Conservation (phyloP, 2,329 filamentous ascomycete species). For the Cercospora citrullina region DNA sequence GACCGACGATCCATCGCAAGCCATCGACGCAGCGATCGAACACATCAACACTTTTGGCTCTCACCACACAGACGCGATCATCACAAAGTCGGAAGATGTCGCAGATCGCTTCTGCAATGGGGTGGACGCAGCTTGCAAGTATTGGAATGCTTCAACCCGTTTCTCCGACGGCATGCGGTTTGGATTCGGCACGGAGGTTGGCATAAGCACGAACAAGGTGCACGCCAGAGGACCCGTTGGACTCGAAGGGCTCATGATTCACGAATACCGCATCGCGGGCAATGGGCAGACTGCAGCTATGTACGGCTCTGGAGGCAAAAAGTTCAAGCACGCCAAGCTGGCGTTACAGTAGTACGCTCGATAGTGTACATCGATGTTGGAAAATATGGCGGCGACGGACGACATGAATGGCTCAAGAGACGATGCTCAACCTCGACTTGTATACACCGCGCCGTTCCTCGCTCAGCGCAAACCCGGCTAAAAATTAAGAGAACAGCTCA, state of each 20-base stretch:
- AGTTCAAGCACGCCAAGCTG: conserved; percentile 59
- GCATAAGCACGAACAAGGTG: conserved; percentile 98
- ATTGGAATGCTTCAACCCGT: conserved; percentile 94
- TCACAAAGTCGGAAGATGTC: conserved; percentile 66
- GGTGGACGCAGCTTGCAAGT: conserved; percentile 87
- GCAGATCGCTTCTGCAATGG: conserved; percentile 82
- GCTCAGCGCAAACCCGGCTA: not conserved
- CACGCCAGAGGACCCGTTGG: conserved; percentile 92
- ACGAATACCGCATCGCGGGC: conserved; percentile 90
- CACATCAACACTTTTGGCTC: conserved; percentile 94
- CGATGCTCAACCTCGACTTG: not conserved
- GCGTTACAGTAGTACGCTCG: conserved; percentile 27
- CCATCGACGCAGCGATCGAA: conserved; percentile 68
- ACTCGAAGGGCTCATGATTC: conserved; percentile 90
- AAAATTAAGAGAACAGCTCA: not conserved
- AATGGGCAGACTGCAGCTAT: conserved; percentile 76
- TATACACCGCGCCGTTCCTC: not conserved
- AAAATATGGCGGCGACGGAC: not conserved
- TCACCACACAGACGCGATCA: conserved; percentile 89
- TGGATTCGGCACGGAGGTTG: conserved; percentile 96
- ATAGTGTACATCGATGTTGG: not conserved
- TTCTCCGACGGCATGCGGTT: conserved; percentile 97
- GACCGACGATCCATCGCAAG: conserved; percentile 23
- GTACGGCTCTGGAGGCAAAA: conserved; percentile 62
- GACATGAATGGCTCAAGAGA: not conserved